Base-by-base conservation (phyloP, 1,139 yeast species). In the Pichia norvegensis region DNA sequence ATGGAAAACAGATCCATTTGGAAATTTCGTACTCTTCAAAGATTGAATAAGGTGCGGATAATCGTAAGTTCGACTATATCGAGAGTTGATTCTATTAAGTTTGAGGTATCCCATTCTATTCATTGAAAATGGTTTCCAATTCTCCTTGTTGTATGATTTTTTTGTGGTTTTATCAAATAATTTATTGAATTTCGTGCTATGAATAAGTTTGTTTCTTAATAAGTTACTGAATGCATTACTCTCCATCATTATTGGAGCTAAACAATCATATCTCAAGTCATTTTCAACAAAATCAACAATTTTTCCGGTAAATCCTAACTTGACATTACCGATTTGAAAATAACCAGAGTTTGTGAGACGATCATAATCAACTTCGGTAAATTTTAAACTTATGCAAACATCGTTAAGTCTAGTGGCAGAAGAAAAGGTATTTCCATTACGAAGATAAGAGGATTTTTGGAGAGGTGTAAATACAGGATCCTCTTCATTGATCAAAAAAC, bases 181-280 rank as follows among this genome's bases (percentile, higher is more conserved):
- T n/a, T 41, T 46, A 3, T 38, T 17, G 31, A 48, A 48, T 4
- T 33, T 40, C 16, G 36, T 33, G 35, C 42, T 44, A 13, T 36
- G 36, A 11, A 46, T 22, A 7, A 49, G 33, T 38, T 47, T 45
- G 38, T 61, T 60, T 40, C 65, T 46, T 25, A 60, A 38, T 13
- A 61, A 43, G 40, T 60, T 60, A 44, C 53, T 53, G 38, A 60
- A 60, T 8, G 59, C 54, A 19, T 62, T 60, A 1, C 58, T 57
- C 42, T 61, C 65, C 35, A 61, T 54, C 17, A 54, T 49, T 20
- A 49, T 39, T 31, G 52, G 54, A 20, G 40, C 39, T n/a, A 46
- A 48, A 13, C 44, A 36, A 2, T 40, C 27, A 21, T 37, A 40
- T 38, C 64, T 53, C 36, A 61, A 50, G 48, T 62, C 66, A 19